Evolutionary conservation across 352 stramenopile genomes (phyloP), one percentile per base, ranked within the genome.

Genomic region (Phytophthora pisi): DNA sequence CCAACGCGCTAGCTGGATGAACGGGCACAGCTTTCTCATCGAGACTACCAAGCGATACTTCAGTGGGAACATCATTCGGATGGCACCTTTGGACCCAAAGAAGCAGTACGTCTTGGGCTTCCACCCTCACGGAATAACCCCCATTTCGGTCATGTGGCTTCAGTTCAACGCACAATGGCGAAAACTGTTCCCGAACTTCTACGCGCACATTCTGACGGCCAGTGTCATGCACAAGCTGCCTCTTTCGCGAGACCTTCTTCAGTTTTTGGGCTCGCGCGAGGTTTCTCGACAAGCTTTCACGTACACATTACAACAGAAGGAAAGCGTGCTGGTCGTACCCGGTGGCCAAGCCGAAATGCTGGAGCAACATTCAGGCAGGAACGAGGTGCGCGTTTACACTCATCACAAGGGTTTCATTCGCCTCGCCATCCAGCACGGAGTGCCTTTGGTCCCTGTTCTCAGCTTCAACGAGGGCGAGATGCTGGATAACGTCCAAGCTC

Each of bases 321-420:
- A 87, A 42, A 91, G 74, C 52, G 79, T 93, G 8, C 50, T 93
- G 59, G 60, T 93, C 30, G 84, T 93, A 20, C 86, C 86, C 2
- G 86, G 86, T 3, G 86, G 86, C 13, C 86, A 93, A 57, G 79
- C 86, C 7, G 86, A 93, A 63, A 92, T 93, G 83, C 64, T 93
- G 18, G 74, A 90, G 45, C 84, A 90, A 68, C 74, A 61, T 7
- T 86, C 82, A 9, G 64, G 56, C 4, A 46, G 64, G 9, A 83
- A 84, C 11, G 62, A 91, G 60, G 74, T 92, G 46, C 83, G 81
- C 15, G 63, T 93, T 15, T 85, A 85, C 53, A 93, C 83, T 2
- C 66, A 77, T 30, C 86, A 93, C 74, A 84, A 84, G 42, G 86
- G 86, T 18, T 93, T 93, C 45, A 73, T 93, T n/a, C 86, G 86